Base-by-base conservation (phyloP, 768 basidiomycete species). In the Tephrocybe rancida region DNA sequence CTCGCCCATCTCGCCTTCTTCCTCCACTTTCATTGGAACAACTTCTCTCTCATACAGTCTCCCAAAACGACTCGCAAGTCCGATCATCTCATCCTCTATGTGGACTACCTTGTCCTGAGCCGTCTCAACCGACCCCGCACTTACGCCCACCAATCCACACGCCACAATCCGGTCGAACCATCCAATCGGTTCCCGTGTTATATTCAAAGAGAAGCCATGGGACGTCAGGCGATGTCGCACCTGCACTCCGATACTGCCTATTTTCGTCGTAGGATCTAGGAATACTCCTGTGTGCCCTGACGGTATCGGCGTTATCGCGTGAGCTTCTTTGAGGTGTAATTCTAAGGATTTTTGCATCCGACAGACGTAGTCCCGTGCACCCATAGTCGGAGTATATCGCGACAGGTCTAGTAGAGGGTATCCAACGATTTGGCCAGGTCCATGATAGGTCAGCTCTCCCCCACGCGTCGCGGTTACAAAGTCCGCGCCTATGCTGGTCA, bases 231-330 rank as follows among this genome's bases (percentile, higher is more conserved):
- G 83, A 65, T 98, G 95, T 51, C 95, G 86, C 49, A 98, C 87
- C 69, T 98, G 95, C 48, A 99, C 93, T 39, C 97, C 97, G 48
- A 99, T 96, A 64, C 96, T 98, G 16, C 85, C 93, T 61, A 99
- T 78, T 70, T 98, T 99, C 42, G 88, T 88, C 26, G 71, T 72
- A n/a, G 77, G 73, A 62, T 90, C 81, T 48, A 94, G 71, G 67
- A 98, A 98, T 25, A 97, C 87, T 21, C 97, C 97, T 3, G 95
- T 96, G 63, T 95, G 87, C 44, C 88, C 89, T 50, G 88, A 87
- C 34, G 86, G 72, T 52, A 77, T 61, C 61, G 80, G 73, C 26
- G 63, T 45, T 60, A 92, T 76, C n/a, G 71, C 81, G 70, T 92
- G 87, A 22, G 73, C 73, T 48, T 82, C 77, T 35, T 64, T 67